phyloP scores from a whole-genome alignment of 208 protist species.

The Leishmania major region DNA sequence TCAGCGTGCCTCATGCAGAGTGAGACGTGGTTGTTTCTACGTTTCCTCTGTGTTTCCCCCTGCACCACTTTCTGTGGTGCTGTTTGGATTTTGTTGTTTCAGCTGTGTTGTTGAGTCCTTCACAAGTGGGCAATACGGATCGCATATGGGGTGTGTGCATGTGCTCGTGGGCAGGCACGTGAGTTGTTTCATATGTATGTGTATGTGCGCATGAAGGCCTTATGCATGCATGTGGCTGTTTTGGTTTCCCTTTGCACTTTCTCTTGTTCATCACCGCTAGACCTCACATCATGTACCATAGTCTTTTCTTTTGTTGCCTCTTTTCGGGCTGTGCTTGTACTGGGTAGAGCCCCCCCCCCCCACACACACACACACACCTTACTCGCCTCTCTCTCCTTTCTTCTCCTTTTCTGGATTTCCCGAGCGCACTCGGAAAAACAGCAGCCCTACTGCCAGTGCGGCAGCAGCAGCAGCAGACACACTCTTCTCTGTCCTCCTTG shows the following conservation, averaged over 20 bases:
- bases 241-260: neutral
- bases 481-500: neutral
- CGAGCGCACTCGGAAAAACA: neutral
- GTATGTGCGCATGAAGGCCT: too few relatives aligned
- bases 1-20: slow-evolving; percentile 7
- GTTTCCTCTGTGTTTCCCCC: neutral
- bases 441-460: neutral
- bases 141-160: neutral
- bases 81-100: neutral
- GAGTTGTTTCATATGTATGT: neutral
- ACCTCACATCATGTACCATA: slow-evolving; percentile 2
- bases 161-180: neutral
- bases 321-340: neutral
- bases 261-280: neutral
- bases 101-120: neutral
- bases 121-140: neutral
- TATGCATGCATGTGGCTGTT: neutral
- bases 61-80: neutral
- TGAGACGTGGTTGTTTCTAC: neutral
- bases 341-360: neutral
- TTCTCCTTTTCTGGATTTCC: neutral
- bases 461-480: neutral
- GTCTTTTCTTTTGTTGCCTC: neutral
- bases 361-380: neutral
- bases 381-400: neutral